phyloP scores from a whole-genome alignment of 768 basidiomycete species.

The Termitomyces sp. region DNA sequence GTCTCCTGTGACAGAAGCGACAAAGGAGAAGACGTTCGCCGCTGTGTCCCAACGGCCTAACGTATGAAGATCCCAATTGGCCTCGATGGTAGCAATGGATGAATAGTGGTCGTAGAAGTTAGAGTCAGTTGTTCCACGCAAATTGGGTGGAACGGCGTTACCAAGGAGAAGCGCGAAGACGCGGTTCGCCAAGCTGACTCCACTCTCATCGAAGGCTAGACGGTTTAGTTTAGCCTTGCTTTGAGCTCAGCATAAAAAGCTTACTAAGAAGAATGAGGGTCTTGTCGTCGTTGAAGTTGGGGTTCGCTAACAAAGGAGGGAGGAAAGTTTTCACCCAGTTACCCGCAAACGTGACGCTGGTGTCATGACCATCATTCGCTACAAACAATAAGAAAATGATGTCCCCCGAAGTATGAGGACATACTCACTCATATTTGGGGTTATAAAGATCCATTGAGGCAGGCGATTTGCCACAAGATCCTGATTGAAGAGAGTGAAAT shows the following conservation, averaged over 20 bases:
- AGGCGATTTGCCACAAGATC: constrained; percentile 48
- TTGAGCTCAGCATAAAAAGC: neutral
- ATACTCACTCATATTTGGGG: constrained; percentile 45
- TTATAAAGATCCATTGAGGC: constrained; percentile 59
- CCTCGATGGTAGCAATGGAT: constrained; percentile 46
- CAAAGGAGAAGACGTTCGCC: constrained; percentile 50
- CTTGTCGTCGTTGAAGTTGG: constrained; percentile 45
- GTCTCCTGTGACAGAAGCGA: constrained; percentile 44
- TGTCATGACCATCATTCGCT: constrained; percentile 56
- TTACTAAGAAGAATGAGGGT: constrained; percentile 52
- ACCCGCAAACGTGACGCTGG: constrained; percentile 42
- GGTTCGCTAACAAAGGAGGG: constrained; percentile 42
- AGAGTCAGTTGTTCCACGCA: constrained; percentile 43
- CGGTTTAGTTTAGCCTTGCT: neutral
- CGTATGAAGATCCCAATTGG: constrained; percentile 58
- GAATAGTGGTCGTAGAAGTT: constrained; percentile 65
- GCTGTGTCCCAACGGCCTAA: constrained; percentile 41
- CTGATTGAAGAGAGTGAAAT: constrained; percentile 58
- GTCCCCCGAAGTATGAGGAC: neutral
- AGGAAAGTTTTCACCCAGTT: constrained; percentile 48
- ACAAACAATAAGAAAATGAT: constrained; percentile 8
- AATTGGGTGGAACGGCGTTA: constrained; percentile 35
- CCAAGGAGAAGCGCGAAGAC: constrained; percentile 40
- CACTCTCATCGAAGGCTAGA: constrained; percentile 53
- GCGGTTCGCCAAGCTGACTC: constrained; percentile 35